A percentile compares a stretch with the other conserved stretches of the same genome.
Evolutionary conservation across 2,329 filamentous ascomycete genomes (phyloP).

Genomic region (Lecanicillium sp.): DNA sequence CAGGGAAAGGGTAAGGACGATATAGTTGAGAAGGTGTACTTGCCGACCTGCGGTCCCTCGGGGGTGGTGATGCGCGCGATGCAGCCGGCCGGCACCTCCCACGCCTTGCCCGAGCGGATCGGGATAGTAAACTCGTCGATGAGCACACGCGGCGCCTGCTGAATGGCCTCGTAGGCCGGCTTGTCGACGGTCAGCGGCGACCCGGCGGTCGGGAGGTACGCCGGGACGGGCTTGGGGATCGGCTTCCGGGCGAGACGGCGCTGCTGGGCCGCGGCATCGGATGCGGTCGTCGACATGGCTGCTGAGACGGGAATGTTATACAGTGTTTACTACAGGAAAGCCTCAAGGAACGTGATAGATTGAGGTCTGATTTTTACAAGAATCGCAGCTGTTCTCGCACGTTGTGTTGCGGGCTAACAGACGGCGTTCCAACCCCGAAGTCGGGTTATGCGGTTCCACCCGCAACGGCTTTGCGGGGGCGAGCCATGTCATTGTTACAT

Average conservation of each 20-base stretch:
- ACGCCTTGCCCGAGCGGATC: slow-evolving; percentile 68
- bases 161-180: slow-evolving; percentile 55
- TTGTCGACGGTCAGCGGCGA: slow-evolving; percentile 40
- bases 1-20: background rate
- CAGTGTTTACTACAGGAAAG: too few species aligned
- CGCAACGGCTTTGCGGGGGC: too few species aligned
- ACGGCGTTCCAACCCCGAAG: too few species aligned
- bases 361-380: too few species aligned
- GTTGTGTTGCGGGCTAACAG: too few species aligned
- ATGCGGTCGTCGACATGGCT: slow-evolving; percentile 10
- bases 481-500: too few species aligned
- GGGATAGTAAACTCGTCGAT: slow-evolving; percentile 56
- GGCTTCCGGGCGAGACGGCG: slow-evolving; percentile 38
- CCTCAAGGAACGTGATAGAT: too few species aligned
- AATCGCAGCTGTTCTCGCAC: too few species aligned
- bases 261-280: slow-evolving; percentile 23
- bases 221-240: slow-evolving; percentile 43
- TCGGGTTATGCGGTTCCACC: too few species aligned
- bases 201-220: slow-evolving; percentile 39
- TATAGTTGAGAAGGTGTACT: slow-evolving; percentile 19
- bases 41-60: slow-evolving; percentile 67
- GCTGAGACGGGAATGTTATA: background rate
- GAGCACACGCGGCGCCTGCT: slow-evolving; percentile 37
- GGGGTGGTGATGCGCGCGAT: slow-evolving; percentile 71
- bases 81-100: slow-evolving; percentile 61